phyloP scores from a whole-genome alignment of 352 stramenopile genomes.

The Globisporangium acanthophoron region DNA sequence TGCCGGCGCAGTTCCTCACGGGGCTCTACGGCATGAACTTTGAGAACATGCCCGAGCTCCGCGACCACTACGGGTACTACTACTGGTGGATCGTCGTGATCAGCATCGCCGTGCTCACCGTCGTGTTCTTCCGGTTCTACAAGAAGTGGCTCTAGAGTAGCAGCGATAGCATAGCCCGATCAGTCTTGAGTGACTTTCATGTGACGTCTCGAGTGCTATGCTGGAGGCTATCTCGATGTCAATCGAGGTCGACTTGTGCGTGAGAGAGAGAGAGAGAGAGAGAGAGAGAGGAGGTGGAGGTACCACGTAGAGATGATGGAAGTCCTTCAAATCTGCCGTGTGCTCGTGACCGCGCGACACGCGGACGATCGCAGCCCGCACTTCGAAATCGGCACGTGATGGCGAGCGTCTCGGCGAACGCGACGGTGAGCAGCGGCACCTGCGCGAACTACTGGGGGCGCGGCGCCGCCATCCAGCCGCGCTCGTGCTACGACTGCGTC shows the following conservation, averaged over 20 bases:
- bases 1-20: conserved; percentile 86
- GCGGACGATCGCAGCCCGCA: too few species aligned
- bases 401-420: not conserved
- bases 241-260: too few species aligned
- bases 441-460: not conserved
- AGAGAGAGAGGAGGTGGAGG: too few species aligned
- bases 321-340: too few species aligned
- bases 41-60: conserved; percentile 78
- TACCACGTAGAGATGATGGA: too few species aligned
- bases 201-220: too few species aligned
- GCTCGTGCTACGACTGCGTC: conserved; percentile 38
- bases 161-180: too few species aligned
- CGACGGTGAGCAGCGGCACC: not conserved
- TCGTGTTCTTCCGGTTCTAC: conserved; percentile 67
- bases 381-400: too few species aligned
- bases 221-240: too few species aligned
- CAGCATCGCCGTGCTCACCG: conserved; percentile 31
- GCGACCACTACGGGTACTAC: conserved; percentile 70
- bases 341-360: too few species aligned
- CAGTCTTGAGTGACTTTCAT: too few species aligned
- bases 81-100: conserved; percentile 71
- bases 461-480: conserved; percentile 4
- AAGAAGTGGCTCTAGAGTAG: conserved; percentile 61
- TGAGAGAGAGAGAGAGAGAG: too few species aligned
- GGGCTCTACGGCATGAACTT: conserved; percentile 90